These are phyloP conservation scores for Rhodotorula sp. DNA, from an alignment of 1,284 basidiomycete genomes.

Conservation along the genomic window DNA sequence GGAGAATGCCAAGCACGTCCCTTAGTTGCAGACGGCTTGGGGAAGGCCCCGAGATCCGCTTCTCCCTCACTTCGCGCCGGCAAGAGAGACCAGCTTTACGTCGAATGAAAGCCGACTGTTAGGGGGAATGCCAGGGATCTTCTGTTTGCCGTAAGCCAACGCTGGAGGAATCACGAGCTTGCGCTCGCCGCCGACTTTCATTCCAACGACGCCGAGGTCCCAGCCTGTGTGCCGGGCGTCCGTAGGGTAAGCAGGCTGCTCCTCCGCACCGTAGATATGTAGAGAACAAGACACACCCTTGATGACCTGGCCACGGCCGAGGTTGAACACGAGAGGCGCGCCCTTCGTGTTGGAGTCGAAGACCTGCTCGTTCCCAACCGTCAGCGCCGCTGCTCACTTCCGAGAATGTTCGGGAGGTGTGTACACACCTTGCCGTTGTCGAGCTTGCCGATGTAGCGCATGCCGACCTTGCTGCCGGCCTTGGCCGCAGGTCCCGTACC, in stretches of 20 bases:
- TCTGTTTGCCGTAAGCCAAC: slow-evolving; percentile 55
- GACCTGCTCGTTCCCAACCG: slow-evolving; percentile 44
- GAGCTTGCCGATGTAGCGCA: slow-evolving; percentile 90
- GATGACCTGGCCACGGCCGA: slow-evolving; percentile 88
- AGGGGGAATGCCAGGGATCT: slow-evolving; percentile 53
- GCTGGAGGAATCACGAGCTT: slow-evolving; percentile 66
- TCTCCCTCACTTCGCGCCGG: no score
- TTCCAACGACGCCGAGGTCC: slow-evolving; percentile 70
- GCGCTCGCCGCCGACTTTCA: slow-evolving; percentile 88
- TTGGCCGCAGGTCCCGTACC: slow-evolving; percentile 82
- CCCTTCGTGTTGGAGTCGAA: slow-evolving; percentile 90
- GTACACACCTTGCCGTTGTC: slow-evolving; percentile 63
- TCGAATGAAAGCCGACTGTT: slow-evolving; percentile 57
- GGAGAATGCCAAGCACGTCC: no score
- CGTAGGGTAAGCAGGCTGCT: no score
- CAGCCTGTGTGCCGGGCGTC: slow-evolving; percentile 6
- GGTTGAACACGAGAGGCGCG: slow-evolving; percentile 24
- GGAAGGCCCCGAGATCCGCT: no score
- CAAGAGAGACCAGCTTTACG: slow-evolving; percentile 55
- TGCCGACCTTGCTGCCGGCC: slow-evolving; percentile 74
- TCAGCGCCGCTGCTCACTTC: no score
- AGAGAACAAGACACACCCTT: slow-evolving; percentile 68
- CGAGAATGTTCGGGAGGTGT: no score
- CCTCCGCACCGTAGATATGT: no score
- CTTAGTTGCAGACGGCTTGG: no score